A percentile compares a stretch with the other conserved stretches of the same genome.
Conservation (phyloP, 2,329 filamentous ascomycete species). For the Neopestalotiopsis clavispora region DNA sequence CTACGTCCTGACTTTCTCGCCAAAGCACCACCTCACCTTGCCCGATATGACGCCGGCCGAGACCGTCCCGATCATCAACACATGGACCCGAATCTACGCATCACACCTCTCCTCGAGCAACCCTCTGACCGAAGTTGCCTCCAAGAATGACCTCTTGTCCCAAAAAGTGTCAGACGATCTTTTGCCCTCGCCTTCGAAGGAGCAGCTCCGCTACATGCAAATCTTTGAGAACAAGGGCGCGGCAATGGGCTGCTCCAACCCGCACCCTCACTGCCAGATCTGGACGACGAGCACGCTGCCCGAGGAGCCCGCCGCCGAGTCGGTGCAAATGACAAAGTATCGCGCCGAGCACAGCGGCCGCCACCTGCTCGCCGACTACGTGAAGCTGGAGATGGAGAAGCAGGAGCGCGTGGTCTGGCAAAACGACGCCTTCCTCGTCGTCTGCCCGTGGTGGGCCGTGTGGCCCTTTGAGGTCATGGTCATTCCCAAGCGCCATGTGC, state of each 20-base stretch:
- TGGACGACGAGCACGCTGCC: conserved; percentile 94
- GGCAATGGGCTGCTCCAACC: conserved; percentile 98
- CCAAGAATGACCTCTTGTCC: conserved; percentile 42
- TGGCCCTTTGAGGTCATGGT: conserved; percentile 98
- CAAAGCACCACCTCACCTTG: conserved; percentile 87
- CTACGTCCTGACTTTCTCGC: conserved; percentile 94
- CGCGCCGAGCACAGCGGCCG: conserved; percentile 71
- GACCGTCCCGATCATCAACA: conserved; percentile 82
- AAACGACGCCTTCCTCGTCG: conserved; percentile 81
- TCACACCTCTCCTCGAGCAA: conserved; percentile 77
- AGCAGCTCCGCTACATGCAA: conserved; percentile 95
- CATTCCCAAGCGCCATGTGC: conserved; percentile 81
- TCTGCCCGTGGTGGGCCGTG: conserved; percentile 97
- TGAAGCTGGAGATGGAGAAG: conserved; percentile 79
- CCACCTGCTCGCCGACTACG: conserved; percentile 87
- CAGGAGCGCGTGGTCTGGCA: conserved; percentile 86
- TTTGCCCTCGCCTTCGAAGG: conserved; percentile 58
- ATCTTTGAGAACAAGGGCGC: conserved; percentile 99
- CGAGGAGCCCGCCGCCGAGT: conserved; percentile 84
- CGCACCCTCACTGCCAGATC: conserved; percentile 94
- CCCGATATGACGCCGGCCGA: conserved; percentile 82
- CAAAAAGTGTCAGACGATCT: conserved; percentile 41
- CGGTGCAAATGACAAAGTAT: conserved; percentile 81
- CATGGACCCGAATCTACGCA: conserved; percentile 91
- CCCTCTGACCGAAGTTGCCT: conserved; percentile 57